These are phyloP conservation scores for Backusella tuberculispora DNA, from an alignment of 192 early-diverging fungal species.

Conservation along the genomic window DNA sequence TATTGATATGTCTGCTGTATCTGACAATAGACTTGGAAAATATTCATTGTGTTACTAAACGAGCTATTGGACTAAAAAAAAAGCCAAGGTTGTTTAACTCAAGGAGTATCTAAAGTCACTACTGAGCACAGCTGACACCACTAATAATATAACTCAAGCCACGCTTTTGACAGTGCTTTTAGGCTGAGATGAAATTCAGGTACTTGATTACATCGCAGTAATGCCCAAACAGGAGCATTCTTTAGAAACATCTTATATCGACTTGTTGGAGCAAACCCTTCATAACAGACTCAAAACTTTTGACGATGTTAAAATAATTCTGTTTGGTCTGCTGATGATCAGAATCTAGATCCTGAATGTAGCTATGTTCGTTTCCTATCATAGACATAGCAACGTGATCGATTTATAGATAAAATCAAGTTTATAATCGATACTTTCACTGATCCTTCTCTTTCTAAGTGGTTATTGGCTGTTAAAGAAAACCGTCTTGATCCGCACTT, in stretches of 20 bases:
- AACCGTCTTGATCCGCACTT: conserved; percentile 30
- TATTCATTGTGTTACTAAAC: conserved; percentile 9
- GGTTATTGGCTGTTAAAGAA: conserved; percentile 54
- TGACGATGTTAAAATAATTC: conserved; percentile 71
- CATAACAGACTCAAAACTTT: conserved; percentile 70
- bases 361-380: conserved; percentile 77
- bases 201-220: conserved; percentile 22
- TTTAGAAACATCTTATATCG: conserved; percentile 75
- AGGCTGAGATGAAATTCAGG: not conserved
- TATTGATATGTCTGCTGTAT: no score
- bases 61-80: conserved; percentile 3
- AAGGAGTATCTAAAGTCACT: conserved; percentile 2
- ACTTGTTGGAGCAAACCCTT: conserved; percentile 78
- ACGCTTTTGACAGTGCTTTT: not conserved
- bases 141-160: not conserved
- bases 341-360: conserved; percentile 73
- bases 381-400: conserved; percentile 66
- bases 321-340: conserved; percentile 65
- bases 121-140: conserved; percentile 2
- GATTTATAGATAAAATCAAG: conserved; percentile 63
- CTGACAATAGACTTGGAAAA: not conserved
- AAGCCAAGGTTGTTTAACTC: not conserved
- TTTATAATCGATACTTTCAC: conserved; percentile 54
- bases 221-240: conserved; percentile 31
- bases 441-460: conserved; percentile 61